Evolutionary conservation across 805 yeast genomes (phyloP).

Genomic region (Starmerella potacharoeniae): DNA sequence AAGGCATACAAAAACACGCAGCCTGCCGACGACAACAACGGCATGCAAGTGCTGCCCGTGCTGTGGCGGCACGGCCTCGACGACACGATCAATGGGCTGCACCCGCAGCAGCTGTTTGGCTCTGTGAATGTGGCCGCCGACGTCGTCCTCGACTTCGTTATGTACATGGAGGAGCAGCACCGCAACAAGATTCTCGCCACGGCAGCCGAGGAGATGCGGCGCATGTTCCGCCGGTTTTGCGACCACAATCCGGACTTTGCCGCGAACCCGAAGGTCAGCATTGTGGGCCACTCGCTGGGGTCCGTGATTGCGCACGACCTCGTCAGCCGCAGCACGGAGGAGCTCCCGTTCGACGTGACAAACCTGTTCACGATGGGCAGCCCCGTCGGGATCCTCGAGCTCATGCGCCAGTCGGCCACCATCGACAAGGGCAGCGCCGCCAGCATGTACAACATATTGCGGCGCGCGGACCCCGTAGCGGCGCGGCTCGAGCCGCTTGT

Average conservation of each 20-base stretch:
- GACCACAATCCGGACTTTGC: slow-evolving; percentile 54
- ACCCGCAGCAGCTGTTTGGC: slow-evolving; percentile 19
- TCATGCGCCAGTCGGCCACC: slow-evolving; percentile 46
- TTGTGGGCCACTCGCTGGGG: slow-evolving; percentile 88
- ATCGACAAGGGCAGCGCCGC: slow-evolving; percentile 32
- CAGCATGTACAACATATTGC: slow-evolving; percentile 69
- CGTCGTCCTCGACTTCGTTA: slow-evolving; percentile 69
- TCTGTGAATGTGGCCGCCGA: slow-evolving; percentile 58
- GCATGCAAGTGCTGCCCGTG: slow-evolving; percentile 77
- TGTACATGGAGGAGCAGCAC: slow-evolving; percentile 61
- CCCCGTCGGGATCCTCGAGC: slow-evolving; percentile 77
- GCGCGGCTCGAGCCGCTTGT: slow-evolving; percentile 83
- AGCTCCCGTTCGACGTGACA: slow-evolving; percentile 58
- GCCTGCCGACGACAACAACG: slow-evolving; percentile 24
- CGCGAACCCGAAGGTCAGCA: slow-evolving; percentile 59
- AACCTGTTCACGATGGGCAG: slow-evolving; percentile 77
- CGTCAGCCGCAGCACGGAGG: slow-evolving; percentile 32
- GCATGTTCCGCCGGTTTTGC: slow-evolving; percentile 45
- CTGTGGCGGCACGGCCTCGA: slow-evolving; percentile 64
- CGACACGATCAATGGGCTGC: slow-evolving; percentile 12
- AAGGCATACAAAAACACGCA: not conserved
- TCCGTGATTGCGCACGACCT: slow-evolving; percentile 75
- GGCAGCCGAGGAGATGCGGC: slow-evolving; percentile 55
- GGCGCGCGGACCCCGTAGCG: slow-evolving; percentile 85
- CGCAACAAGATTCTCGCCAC: slow-evolving; percentile 47